Conservation (phyloP, 768 basidiomycete genomes). For the Cyathus striatus region DNA sequence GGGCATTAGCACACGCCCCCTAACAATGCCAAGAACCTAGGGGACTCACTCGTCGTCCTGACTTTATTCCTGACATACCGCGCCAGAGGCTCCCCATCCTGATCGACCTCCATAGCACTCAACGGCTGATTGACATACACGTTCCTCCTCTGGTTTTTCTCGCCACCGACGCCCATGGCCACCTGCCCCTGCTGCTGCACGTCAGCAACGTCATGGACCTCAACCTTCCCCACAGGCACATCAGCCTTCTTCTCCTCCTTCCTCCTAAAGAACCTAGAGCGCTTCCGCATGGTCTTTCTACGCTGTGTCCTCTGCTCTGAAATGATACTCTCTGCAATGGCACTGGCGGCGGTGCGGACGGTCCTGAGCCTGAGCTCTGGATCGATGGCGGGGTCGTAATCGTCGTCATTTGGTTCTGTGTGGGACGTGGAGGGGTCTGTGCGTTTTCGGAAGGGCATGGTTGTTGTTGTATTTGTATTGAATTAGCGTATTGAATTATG, state of each 20-base stretch:
- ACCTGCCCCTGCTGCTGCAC: constrained; percentile 21
- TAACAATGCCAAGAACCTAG: constrained; percentile 1
- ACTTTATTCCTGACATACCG: constrained; percentile 93
- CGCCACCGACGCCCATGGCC: constrained; percentile 47
- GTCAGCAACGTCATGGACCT: too few species aligned
- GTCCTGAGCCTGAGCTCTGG: constrained; percentile 84
- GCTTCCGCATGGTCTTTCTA: constrained; percentile 45
- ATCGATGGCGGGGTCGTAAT: constrained; percentile 69
- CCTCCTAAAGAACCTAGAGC: constrained; percentile 56
- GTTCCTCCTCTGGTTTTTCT: constrained; percentile 62
- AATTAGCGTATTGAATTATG: too few species aligned
- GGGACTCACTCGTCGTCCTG: constrained; percentile 78
- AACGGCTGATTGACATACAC: constrained; percentile 78
- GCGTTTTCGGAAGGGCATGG: constrained; percentile 6
- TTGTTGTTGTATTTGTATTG: not conserved
- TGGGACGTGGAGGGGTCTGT: constrained; percentile 35
- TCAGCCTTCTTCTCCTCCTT: constrained; percentile 42
- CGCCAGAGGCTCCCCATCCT: constrained; percentile 68
- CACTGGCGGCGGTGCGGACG: constrained; percentile 89
- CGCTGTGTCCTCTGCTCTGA: constrained; percentile 68
- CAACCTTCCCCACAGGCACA: constrained; percentile 19
- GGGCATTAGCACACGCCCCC: constrained; percentile 4
- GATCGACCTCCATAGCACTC: constrained; percentile 58
- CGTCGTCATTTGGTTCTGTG: constrained; percentile 47
- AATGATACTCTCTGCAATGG: constrained; percentile 81